Conservation (phyloP, 352 stramenopile species). For the Globisporangium nunn region DNA sequence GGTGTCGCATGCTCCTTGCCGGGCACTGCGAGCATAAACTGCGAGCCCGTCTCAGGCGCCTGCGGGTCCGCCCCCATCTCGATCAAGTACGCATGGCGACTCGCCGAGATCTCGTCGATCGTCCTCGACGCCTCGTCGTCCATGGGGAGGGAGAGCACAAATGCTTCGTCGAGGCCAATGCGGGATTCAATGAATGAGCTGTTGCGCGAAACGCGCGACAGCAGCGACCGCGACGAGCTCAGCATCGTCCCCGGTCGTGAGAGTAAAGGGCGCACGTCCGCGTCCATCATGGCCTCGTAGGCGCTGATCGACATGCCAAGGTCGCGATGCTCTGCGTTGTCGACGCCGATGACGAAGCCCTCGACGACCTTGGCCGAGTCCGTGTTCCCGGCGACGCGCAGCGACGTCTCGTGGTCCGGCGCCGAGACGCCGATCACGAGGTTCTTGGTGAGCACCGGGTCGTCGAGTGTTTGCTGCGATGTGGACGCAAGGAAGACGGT, state of each 20-base stretch:
- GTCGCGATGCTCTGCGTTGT: conserved; percentile 27
- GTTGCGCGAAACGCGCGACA: conserved; percentile 16
- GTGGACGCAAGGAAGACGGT: conserved; percentile 66
- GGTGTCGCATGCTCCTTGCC: conserved; percentile 36
- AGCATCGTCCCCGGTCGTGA: conserved; percentile 29
- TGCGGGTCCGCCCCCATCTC: conserved; percentile 43
- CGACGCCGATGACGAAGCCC: conserved; percentile 78
- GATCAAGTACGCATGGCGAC: conserved; percentile 63
- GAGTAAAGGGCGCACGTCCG: not conserved
- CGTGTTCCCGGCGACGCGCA: conserved; percentile 49
- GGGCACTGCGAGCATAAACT: conserved; percentile 75
- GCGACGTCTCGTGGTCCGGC: conserved; percentile 65
- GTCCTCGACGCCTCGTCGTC: conserved; percentile 24
- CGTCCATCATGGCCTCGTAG: conserved; percentile 31
- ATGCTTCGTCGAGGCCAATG: conserved; percentile 43
- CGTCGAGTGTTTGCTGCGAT: conserved; percentile 9
- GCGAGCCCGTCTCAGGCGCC: conserved; percentile 20
- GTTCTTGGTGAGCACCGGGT: conserved; percentile 33
- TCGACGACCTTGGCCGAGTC: conserved; percentile 61
- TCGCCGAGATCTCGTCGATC: conserved; percentile 10
- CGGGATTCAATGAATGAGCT: conserved; percentile 62
- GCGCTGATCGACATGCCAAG: conserved; percentile 30
- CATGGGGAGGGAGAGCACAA: conserved; percentile 76
- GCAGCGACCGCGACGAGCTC: conserved; percentile 17
- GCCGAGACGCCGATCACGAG: conserved; percentile 74